Percentiles rank a stretch among this genome's conserved stretches.
phyloP scores from a whole-genome alignment of 2,329 filamentous ascomycete genomes.

The Hypoxylon sp. region DNA sequence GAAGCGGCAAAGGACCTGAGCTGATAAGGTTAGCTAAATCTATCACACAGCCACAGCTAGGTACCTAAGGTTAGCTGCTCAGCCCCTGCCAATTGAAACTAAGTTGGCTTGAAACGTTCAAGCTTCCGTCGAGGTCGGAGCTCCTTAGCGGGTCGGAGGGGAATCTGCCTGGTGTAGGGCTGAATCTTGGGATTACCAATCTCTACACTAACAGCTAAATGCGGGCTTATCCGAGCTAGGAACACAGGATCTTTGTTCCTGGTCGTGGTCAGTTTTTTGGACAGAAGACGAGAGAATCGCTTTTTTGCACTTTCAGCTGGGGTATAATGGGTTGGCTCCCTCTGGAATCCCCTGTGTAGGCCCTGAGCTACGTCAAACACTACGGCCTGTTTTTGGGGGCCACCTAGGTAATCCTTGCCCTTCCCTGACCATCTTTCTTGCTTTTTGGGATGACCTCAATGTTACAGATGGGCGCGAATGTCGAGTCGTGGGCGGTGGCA shows the following conservation, averaged over 20 bases:
- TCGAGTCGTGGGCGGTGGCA: conserved; percentile 14
- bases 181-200: conserved; percentile 27
- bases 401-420: conserved; percentile 28
- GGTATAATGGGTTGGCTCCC: conserved; percentile 31
- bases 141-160: conserved; percentile 8
- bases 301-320: conserved; percentile 17
- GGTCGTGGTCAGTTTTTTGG: conserved; percentile 7
- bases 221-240: conserved; percentile 18
- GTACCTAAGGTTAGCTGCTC: conserved; percentile 17
- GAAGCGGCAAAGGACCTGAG: conserved; percentile 8
- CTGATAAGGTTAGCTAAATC: not conserved
- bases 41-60: conserved; percentile 26
- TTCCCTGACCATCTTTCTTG: conserved; percentile 4
- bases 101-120: conserved; percentile 26
- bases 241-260: conserved; percentile 19
- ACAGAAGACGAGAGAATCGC: not conserved
- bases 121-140: conserved; percentile 15
- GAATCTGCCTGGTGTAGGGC: conserved; percentile 42
- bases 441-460: conserved; percentile 8
- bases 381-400: conserved; percentile 21
- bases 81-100: conserved; percentile 29
- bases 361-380: not conserved
- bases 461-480: conserved; percentile 28
- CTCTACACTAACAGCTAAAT: not conserved
- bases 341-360: conserved; percentile 23